Conservation (phyloP, 1,139 yeast species). For the Yamadazyma jaroonii region DNA sequence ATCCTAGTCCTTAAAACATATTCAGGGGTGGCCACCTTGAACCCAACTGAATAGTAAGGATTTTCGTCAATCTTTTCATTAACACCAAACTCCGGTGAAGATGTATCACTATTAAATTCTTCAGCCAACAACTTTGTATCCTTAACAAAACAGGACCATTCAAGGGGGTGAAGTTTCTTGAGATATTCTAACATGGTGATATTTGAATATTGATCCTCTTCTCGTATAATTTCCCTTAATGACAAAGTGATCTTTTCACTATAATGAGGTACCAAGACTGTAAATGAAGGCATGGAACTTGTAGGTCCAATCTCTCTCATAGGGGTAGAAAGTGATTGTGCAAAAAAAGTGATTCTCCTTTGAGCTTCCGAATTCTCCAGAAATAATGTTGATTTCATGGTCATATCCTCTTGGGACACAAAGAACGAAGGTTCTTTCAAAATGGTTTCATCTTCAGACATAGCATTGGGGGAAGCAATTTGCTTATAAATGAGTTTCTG, state of each 20-base stretch:
- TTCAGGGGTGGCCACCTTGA: constrained; percentile 53
- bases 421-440: constrained; percentile 49
- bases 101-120: constrained; percentile 34
- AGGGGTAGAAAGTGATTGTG: constrained; percentile 52
- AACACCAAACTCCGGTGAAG: constrained; percentile 19
- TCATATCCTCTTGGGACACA: constrained; percentile 50
- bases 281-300: constrained; percentile 47
- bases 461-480: constrained; percentile 21
- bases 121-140: constrained; percentile 39
- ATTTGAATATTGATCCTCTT: constrained; percentile 48
- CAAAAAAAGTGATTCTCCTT: constrained; percentile 52
- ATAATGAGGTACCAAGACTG: constrained; percentile 53
- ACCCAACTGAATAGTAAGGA: constrained; percentile 50
- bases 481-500: constrained; percentile 46
- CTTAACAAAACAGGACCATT: constrained; percentile 50
- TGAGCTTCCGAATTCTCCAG: constrained; percentile 45
- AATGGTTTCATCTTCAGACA: constrained; percentile 22
- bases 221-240: constrained; percentile 43
- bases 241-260: constrained; percentile 48
- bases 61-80: constrained; percentile 31
- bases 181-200: constrained; percentile 51
- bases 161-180: constrained; percentile 48
- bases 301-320: constrained; percentile 47
- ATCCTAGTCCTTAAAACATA: constrained; percentile 51
- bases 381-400: constrained; percentile 31